A percentile compares a stretch with the other conserved stretches of the same genome.
phyloP scores from a whole-genome alignment of 164 flowering plant genomes.

The Kingdonia uniflora region DNA sequence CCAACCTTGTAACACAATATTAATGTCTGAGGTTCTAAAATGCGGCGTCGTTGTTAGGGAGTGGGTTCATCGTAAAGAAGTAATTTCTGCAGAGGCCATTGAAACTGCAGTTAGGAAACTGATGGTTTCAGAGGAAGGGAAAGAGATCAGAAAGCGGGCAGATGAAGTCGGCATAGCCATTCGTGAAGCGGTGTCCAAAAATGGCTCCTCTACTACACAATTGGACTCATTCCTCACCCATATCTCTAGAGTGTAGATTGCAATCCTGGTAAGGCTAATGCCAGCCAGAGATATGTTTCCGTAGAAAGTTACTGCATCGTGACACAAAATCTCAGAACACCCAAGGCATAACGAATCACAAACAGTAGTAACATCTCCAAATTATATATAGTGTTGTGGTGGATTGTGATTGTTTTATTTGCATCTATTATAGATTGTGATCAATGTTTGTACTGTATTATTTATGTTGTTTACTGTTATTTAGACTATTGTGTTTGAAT shows the following conservation, averaged over 20 bases:
- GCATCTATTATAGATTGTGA: too few relatives aligned
- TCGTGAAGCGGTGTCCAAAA: background rate
- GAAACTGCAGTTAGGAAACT: background rate
- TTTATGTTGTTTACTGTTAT: too few relatives aligned
- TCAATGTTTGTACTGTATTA: too few relatives aligned
- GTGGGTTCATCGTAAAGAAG: slow-evolving; percentile 24
- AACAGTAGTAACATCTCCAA: too few relatives aligned
- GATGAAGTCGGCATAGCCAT: background rate
- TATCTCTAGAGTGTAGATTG: background rate
- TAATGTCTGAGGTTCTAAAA: slow-evolving; percentile 29
- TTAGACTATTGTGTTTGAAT: too few relatives aligned
- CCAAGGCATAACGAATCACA: too few relatives aligned
- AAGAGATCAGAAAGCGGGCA: background rate
- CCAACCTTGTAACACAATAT: slow-evolving; percentile 45
- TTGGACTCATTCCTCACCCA: slow-evolving; percentile 3
- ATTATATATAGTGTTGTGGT: too few relatives aligned
- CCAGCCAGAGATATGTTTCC: too few relatives aligned
- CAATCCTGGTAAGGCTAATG: too few relatives aligned
- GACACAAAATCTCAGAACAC: too few relatives aligned
- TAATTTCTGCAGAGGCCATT: background rate
- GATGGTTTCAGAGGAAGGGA: slow-evolving; percentile 6
- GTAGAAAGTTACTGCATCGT: too few relatives aligned
- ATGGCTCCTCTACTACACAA: background rate
- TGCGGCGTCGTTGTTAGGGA: slow-evolving; percentile 35
- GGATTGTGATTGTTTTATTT: too few relatives aligned